Evolutionary conservation across 2,329 filamentous ascomycete genomes (phyloP).

Genomic region (Juglanconis oblonga): DNA sequence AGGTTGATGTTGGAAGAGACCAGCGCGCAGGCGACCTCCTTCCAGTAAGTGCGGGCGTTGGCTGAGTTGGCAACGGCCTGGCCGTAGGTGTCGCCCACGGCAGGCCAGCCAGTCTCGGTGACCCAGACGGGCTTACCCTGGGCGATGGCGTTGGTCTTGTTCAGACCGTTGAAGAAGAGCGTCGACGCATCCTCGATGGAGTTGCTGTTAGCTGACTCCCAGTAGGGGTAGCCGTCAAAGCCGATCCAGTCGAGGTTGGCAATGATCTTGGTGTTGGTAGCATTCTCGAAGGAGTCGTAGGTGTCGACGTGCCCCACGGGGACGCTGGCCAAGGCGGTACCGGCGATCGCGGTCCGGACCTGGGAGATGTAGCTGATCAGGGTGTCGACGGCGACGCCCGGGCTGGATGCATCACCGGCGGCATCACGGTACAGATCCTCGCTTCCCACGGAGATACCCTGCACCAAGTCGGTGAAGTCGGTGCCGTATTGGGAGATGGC

Average conservation of each 20-base stretch:
- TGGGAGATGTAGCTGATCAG: slow-evolving; percentile 62
- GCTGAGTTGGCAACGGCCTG: slow-evolving; percentile 11
- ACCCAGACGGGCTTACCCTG: slow-evolving; percentile 20
- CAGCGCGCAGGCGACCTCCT: slow-evolving; percentile 15
- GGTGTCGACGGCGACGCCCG: slow-evolving; percentile 55
- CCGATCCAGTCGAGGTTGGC: slow-evolving; percentile 63
- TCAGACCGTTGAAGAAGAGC: slow-evolving; percentile 52
- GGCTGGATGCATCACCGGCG: slow-evolving; percentile 52
- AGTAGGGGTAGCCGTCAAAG: slow-evolving; percentile 66
- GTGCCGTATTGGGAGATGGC: slow-evolving; percentile 52
- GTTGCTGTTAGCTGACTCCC: slow-evolving; percentile 56
- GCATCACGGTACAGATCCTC: slow-evolving; percentile 66
- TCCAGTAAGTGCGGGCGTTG: slow-evolving; percentile 19
- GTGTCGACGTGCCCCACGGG: slow-evolving; percentile 67
- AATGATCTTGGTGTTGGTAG: slow-evolving; percentile 57
- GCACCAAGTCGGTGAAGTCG: slow-evolving; percentile 52
- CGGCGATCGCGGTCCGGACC: slow-evolving; percentile 45
- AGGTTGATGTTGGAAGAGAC: slow-evolving; percentile 26
- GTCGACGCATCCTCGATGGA: slow-evolving; percentile 50
- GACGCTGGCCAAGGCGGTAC: slow-evolving; percentile 33
- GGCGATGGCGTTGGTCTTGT: slow-evolving; percentile 43
- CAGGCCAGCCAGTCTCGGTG: slow-evolving; percentile 20
- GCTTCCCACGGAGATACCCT: slow-evolving; percentile 63
- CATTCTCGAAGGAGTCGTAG: slow-evolving; percentile 61
- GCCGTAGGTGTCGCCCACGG: slow-evolving; percentile 10